Evolutionary conservation across 805 yeast species (phyloP), one percentile per base, ranked within the genome.

Genomic region (Myxozyma kluyveri): DNA sequence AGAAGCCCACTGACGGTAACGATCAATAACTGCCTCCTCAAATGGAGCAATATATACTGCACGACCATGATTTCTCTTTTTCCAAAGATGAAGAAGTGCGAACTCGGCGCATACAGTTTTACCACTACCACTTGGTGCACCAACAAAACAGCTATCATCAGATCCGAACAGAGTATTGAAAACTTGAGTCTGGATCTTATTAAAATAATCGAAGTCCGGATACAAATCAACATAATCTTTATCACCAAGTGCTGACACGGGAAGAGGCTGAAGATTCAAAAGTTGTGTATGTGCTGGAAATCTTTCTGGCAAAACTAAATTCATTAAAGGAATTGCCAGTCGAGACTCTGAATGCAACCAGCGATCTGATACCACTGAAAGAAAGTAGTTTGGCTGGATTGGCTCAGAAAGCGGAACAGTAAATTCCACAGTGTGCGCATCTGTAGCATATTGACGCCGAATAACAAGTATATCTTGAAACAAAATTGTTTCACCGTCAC

Each of bases 261-360:
- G 75, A 2, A 81, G 70, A 5, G 75, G 72, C 39, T 78, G 79
- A 24, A 76, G 62, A 26, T 77, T 82, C n/a, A 79, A 61, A 21
- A 85, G 62, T 27, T 77, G 78, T 0, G 88, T 82, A 32, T 80
- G 81, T 0, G 83, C 75, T 1, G 87, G 80, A 51, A 83, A 79
- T 58, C 77, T 78, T 62, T 79, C 77, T 4, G 96, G 96, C 3
- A 81, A 46, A 31, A 69, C 72, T 48, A 86, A 58, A 21, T 71
- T 64, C 29, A 73, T 70, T 54, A 88, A 69, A 50, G 80, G 67
- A 1, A 88, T 72, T 0, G 96, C 87, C 1, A 77, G 65, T 53
- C 77, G 79, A 56, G 76, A 72, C 49, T 79, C 86, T 51, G 88
- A 80, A 56, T 87, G 90, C 3, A 89, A 69, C 99, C 98, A 93